phyloP scores from a whole-genome alignment of 352 stramenopile species.

The Globisporangium perplexum region DNA sequence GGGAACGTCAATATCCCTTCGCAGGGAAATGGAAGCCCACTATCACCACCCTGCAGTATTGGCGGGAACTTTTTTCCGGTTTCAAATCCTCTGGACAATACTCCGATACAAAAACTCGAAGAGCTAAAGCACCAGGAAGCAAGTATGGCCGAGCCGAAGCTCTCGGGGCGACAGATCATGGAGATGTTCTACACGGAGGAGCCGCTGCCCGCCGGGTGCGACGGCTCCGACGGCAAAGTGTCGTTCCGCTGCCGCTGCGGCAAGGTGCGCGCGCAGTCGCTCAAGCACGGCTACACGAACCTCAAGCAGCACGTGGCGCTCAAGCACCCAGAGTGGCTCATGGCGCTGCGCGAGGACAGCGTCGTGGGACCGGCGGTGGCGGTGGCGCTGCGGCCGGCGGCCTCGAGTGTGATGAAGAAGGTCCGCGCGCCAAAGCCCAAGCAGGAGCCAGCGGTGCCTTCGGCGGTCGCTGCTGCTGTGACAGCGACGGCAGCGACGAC shows the following conservation, averaged over 20 bases:
- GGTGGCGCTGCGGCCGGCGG: conserved; percentile 1
- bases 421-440: neutral
- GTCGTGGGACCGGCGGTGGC: conserved; percentile 15
- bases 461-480: too few relatives aligned
- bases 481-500: too few relatives aligned
- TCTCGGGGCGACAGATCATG: conserved; percentile 38
- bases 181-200: conserved; percentile 43
- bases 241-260: conserved; percentile 60
- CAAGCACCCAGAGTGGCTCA: conserved; percentile 60
- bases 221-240: conserved; percentile 13
- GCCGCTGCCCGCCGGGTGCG: neutral
- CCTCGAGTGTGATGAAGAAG: neutral
- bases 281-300: conserved; percentile 58
- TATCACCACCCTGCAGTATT: too few relatives aligned
- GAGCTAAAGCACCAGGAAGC: neutral
- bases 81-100: too few relatives aligned
- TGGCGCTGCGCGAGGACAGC: conserved; percentile 16
- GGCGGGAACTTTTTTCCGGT: too few relatives aligned
- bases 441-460: neutral
- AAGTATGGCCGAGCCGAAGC: conserved; percentile 19
- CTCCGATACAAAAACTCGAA: too few relatives aligned
- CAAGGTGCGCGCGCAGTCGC: conserved; percentile 43
- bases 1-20: too few relatives aligned
- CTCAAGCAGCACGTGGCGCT: conserved; percentile 59
- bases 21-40: too few relatives aligned